Evolutionary conservation across 2,329 filamentous ascomycete genomes (phyloP).

Genomic region (Ambrosiella xylebori): DNA sequence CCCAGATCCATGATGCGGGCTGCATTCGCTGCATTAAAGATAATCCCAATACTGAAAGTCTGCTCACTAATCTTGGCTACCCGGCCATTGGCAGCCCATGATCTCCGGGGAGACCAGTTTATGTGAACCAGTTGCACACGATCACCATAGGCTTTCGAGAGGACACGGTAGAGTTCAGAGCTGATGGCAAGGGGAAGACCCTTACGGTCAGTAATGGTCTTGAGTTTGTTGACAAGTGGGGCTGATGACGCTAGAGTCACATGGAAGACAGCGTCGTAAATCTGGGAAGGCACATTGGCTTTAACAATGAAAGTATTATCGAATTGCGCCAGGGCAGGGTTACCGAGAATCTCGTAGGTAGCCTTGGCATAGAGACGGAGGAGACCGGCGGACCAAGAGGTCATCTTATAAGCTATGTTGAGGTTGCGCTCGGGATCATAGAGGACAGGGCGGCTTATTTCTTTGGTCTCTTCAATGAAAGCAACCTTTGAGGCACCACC

Average conservation of each 20-base stretch:
- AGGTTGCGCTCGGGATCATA: constrained; percentile 59
- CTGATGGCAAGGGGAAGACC: constrained; percentile 30
- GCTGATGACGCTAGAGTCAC: constrained; percentile 18
- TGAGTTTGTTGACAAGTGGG: constrained; percentile 18
- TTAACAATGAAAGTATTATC: constrained; percentile 64
- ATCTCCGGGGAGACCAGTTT: constrained; percentile 21
- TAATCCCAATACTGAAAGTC: constrained; percentile 36
- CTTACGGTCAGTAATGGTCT: constrained; percentile 18
- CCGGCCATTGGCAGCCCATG: constrained; percentile 19
- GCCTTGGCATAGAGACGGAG: constrained; percentile 58
- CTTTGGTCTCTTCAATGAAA: constrained; percentile 22
- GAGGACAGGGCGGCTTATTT: constrained; percentile 43
- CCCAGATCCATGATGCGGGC: constrained; percentile 71
- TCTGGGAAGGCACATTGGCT: constrained; percentile 34
- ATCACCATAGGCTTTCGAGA: constrained; percentile 59
- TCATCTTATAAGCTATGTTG: constrained; percentile 86
- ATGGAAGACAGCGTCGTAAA: constrained; percentile 33
- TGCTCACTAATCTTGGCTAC: constrained; percentile 5
- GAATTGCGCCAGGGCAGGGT: constrained; percentile 62
- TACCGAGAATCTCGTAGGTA: constrained; percentile 58
- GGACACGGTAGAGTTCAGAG: constrained; percentile 41
- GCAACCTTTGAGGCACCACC: constrained; percentile 20
- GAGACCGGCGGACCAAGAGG: constrained; percentile 58
- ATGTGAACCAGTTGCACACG: constrained; percentile 54
- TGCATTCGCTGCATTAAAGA: constrained; percentile 57